Conservation (phyloP, 441 rosid genomes). For the Metrosideros polymorpha region DNA sequence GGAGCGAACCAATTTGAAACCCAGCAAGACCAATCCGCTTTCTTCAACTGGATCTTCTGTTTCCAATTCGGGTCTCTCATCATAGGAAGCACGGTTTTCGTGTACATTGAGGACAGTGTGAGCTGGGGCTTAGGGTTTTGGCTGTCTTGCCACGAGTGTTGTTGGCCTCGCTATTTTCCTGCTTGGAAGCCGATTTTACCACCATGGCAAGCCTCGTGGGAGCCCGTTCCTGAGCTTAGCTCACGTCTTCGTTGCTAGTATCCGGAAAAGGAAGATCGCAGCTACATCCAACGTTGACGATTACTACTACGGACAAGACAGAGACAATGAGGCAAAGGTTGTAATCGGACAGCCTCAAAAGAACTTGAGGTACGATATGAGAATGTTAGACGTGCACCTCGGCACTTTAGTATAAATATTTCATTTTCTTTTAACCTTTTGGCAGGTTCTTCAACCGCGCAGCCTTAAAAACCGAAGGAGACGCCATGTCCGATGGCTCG, state of each 20-base stretch:
- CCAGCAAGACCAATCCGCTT: conserved; percentile 20
- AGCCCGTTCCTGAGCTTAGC: conserved; percentile 36
- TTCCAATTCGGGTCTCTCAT: not conserved
- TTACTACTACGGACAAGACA: conserved; percentile 6
- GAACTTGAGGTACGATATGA: not conserved
- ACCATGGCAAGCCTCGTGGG: conserved; percentile 20
- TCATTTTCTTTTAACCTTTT: rapidly evolving
- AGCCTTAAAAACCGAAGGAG: conserved; percentile 21
- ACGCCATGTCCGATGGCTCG: conserved; percentile 7
- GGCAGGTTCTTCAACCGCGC: conserved; percentile 23
- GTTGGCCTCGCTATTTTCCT: conserved; percentile 22
- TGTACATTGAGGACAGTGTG: conserved; percentile 30
- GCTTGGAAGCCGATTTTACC: conserved; percentile 20
- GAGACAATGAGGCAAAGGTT: not conserved
- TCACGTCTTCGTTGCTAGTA: conserved; percentile 27
- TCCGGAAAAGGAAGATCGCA: conserved; percentile 13
- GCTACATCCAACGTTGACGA: conserved; percentile 9
- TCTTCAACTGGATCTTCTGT: conserved; percentile 46
- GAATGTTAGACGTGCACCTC: too few species aligned
- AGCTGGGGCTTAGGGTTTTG: conserved; percentile 42
- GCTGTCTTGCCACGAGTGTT: conserved; percentile 11
- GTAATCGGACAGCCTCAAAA: not conserved
- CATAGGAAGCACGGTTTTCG: conserved; percentile 17
- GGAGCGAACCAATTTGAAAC: conserved; percentile 40
- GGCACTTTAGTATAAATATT: rapidly evolving